phyloP scores from a whole-genome alignment of 2,329 filamentous ascomycete genomes.

The Trichoderma atroviride region DNA sequence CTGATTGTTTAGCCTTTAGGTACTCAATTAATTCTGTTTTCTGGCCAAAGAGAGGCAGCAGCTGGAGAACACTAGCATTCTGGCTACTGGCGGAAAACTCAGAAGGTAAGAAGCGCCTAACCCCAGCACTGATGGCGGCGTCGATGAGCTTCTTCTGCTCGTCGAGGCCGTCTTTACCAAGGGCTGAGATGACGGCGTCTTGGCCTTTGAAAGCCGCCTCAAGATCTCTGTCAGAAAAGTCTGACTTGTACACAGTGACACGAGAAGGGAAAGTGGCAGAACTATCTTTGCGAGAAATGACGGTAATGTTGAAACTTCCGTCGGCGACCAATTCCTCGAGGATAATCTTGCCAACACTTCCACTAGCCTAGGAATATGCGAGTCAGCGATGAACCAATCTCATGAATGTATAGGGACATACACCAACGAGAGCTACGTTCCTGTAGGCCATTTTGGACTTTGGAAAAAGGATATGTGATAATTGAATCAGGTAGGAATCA shows the following conservation, averaged over 20 bases:
- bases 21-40: constrained; percentile 31
- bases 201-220: constrained; percentile 27
- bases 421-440: constrained; percentile 8
- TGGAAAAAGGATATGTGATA: not conserved
- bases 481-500: not conserved
- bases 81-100: constrained; percentile 49
- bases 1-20: constrained; percentile 26
- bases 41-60: constrained; percentile 29
- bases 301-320: constrained; percentile 27
- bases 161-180: constrained; percentile 45
- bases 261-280: constrained; percentile 21
- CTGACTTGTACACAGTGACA: constrained; percentile 26
- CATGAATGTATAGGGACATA: not conserved
- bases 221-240: constrained; percentile 29
- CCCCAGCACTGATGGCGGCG: constrained; percentile 54
- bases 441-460: not conserved
- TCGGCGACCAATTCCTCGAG: constrained; percentile 24
- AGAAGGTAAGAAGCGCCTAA: constrained; percentile 57
- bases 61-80: constrained; percentile 27
- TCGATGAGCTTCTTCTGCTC: constrained; percentile 54
- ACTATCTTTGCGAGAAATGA: constrained; percentile 26
- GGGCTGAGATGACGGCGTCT: constrained; percentile 43
- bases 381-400: not conserved
- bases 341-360: constrained; percentile 29
- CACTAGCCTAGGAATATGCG: constrained; percentile 27